Base-by-base conservation (phyloP, 2,329 filamentous ascomycete species). In the Colletotrichum cereale region DNA sequence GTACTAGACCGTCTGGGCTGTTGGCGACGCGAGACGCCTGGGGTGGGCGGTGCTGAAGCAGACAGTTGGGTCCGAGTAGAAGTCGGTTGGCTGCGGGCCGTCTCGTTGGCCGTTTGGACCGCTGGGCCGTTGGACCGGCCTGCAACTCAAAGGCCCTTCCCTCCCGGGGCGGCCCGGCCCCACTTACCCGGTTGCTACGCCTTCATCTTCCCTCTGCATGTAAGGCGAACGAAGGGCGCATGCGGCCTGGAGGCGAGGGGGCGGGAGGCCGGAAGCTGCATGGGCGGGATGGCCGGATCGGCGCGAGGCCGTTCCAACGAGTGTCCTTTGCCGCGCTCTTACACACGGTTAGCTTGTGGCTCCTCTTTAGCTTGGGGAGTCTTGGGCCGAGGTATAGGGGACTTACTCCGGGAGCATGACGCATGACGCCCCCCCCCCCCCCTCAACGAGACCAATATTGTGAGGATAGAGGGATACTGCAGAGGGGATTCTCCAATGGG, bases 121-220 rank as follows among this genome's bases (percentile, higher is more conserved):
- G n/a, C n/a, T n/a, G n/a, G n/a, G n/a, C n/a, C 42, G 52, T 55
- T 55, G 52, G 52, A n/a, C 31, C 52, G 52, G 31, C 21, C 31
- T 55, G 31, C 31, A 36, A 16, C 31, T 24, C 31, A 7, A 21
- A 21, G 26, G 10, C 29, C 10, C 31, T 21, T 42, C 16, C 42
- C 4, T 34, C 34, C 52, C 52, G 52, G 52, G 31, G 52, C 52
- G 52, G 31, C 31, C 52, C 31, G 31, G 52, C 16, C 21, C 52
- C 52, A 55, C 52, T 36, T 36, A 36, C 34, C 52, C 52, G 52
- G 52, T 21, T 55, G 21, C 31, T 24, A 55, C 11, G 21, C 52
- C n/a, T n/a, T n/a, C 29, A n/a, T 36, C 52, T 24, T 55, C 5
- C 31, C 18, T 36, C 31, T 36, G 52, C 31, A 24, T n/a, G 21